Base-by-base conservation (phyloP, 2,329 filamentous ascomycete species). In the Talaromyces sp. region DNA sequence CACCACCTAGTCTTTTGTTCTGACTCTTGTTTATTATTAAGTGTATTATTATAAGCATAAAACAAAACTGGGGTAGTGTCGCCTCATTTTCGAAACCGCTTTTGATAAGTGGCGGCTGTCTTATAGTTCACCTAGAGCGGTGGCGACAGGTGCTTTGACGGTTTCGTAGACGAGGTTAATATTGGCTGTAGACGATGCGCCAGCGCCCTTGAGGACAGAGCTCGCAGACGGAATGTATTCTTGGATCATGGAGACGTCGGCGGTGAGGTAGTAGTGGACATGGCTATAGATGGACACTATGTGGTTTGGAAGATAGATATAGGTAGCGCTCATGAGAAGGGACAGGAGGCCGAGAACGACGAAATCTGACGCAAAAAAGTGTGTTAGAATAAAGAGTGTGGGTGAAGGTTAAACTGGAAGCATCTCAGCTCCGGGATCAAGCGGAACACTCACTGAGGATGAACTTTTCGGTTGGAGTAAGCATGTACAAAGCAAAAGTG, bases 401-500 rank as follows among this genome's bases (percentile, higher is more conserved):
- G n/a, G n/a, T 47, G 27, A 13, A 25, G 53, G 15, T 19, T 57
- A 39, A 11, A 19, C 10, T 25, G 32, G 30, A 8, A n/a, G 33
- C 33, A 51, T 59, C 22, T 25, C 32, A 11, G 22, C 8, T 55
- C 28, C 17, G 49, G 25, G 27, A 17, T 53, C 27, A 30, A 60
- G 60, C 49, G 25, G 33, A 36, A 33, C 57, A 78, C 92, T 62
- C 84, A 98, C 95, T 98, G 79, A 98, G 96, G 70, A 96, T 88
- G 78, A 96, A 93, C 77, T 96, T 96, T 82, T 99, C 95, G 58
- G 90, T 92, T 1, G 92, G 90, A 42, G 93, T 97, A 70, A 97
- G 89, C 90, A 99, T 98, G 83, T 99, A 98, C 28, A 98, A 85
- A 64, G 90, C 89, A 78, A 96, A 95, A 13, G 93, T 97, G 75